Evolutionary conservation across 2,329 filamentous ascomycete species (phyloP).

Genomic region (Pseudomassariella vexata): DNA sequence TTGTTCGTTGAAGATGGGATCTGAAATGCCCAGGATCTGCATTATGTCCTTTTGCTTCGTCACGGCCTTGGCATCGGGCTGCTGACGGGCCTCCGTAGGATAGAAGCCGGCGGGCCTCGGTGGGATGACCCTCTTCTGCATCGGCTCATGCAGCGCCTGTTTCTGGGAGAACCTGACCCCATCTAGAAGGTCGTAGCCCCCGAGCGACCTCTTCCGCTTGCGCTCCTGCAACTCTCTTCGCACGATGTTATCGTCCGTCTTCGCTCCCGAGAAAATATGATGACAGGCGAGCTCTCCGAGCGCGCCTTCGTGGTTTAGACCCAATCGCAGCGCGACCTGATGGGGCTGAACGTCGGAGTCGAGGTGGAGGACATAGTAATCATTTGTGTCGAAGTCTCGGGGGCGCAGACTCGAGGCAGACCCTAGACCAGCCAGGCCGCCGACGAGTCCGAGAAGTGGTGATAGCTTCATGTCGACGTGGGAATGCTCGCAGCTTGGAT

Average conservation of each 20-base stretch:
- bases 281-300: constrained; percentile 75
- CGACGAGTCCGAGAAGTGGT: constrained; percentile 45
- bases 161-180: constrained; percentile 75
- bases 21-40: constrained; percentile 64
- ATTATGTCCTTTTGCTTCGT: constrained; percentile 56
- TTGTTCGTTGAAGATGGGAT: constrained; percentile 89
- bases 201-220: constrained; percentile 54
- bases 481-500: background rate
- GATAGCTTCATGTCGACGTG: constrained; percentile 42
- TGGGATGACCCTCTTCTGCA: constrained; percentile 47
- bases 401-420: constrained; percentile 41
- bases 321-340: constrained; percentile 66
- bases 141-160: constrained; percentile 46
- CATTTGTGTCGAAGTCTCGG: constrained; percentile 72
- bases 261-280: constrained; percentile 76
- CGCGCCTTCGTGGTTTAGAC: constrained; percentile 73
- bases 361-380: constrained; percentile 92
- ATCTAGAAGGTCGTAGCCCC: constrained; percentile 58
- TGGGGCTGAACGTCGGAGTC: constrained; percentile 58
- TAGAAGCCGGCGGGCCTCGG: constrained; percentile 25
- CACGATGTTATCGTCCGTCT: constrained; percentile 55
- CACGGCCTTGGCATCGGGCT: constrained; percentile 38
- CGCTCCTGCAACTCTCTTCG: constrained; percentile 45
- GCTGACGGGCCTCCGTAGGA: constrained; percentile 16
- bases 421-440: constrained; percentile 42